Percentiles rank a stretch among this genome's conserved stretches.
Evolutionary conservation across 331 rosid species (phyloP).

Genomic region (Pyrus hybrid): DNA sequence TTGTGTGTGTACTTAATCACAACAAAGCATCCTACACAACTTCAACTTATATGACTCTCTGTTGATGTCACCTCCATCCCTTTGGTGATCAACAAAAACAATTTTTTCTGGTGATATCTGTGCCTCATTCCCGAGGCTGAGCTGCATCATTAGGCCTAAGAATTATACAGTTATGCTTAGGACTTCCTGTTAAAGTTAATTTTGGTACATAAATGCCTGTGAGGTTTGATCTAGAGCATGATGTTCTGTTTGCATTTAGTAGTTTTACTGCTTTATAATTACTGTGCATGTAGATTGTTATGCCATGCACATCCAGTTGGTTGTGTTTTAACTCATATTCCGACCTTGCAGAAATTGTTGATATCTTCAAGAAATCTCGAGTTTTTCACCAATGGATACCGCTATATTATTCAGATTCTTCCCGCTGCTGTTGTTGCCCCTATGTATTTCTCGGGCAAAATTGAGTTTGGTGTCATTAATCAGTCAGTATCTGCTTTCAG

Average conservation of each 20-base stretch:
- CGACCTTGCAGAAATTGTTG: slow-evolving; percentile 59
- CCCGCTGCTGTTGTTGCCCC: slow-evolving; percentile 99
- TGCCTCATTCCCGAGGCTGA: too few species aligned
- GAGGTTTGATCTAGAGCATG: background rate
- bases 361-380: slow-evolving; percentile 91
- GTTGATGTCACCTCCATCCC: too few species aligned
- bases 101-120: too few species aligned
- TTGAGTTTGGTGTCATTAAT: slow-evolving; percentile 94
- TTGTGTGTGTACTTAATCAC: background rate
- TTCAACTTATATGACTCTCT: too few species aligned
- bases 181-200: background rate
- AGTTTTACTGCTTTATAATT: background rate
- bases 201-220: background rate
- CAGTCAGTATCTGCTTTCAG: slow-evolving; percentile 95
- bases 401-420: slow-evolving; percentile 84
- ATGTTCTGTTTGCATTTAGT: background rate
- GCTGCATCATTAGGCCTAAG: background rate
- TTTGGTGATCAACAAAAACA: too few species aligned
- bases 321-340: background rate
- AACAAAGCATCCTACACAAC: too few species aligned
- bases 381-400: slow-evolving; percentile 89
- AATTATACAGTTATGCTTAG: background rate
- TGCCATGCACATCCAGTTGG: background rate
- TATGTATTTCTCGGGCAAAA: slow-evolving; percentile 85
- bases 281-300: background rate